Evolutionary conservation across 2,329 filamentous ascomycete species (phyloP).

Genomic region (Conoideocrella luteorostrata): DNA sequence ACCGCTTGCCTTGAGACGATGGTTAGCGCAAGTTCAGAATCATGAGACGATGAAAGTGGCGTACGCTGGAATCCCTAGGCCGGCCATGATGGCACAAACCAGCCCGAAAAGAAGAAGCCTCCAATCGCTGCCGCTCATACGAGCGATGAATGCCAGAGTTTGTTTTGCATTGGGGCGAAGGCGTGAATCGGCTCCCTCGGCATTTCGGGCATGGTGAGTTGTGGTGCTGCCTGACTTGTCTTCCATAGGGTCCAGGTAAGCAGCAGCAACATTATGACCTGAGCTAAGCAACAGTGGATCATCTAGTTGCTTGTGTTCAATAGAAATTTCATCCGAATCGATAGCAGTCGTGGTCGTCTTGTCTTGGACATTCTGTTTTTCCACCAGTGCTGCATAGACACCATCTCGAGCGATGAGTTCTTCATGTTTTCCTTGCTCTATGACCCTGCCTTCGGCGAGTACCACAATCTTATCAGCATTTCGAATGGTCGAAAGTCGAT

Average conservation of each 20-base stretch:
- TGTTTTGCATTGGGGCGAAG: no score
- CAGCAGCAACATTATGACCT: no score
- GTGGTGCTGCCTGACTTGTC: no score
- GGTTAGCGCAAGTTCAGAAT: no score
- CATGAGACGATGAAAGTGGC: no score
- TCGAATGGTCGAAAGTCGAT: slow-evolving; percentile 47
- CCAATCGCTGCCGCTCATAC: background rate
- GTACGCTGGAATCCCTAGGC: slow-evolving; percentile 2
- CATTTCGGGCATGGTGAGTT: no score
- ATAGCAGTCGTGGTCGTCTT: background rate
- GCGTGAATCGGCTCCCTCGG: no score
- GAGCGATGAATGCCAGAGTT: background rate
- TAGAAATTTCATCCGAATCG: no score
- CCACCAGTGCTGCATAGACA: slow-evolving; percentile 32
- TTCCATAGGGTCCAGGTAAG: no score
- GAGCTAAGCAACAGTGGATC: no score
- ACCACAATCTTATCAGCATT: slow-evolving; percentile 57
- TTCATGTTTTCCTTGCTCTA: slow-evolving; percentile 53
- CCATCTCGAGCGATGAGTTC: slow-evolving; percentile 36
- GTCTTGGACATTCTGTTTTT: slow-evolving; percentile 38
- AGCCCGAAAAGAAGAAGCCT: background rate
- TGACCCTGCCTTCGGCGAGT: slow-evolving; percentile 45
- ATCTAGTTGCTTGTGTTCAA: no score
- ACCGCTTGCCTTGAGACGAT: background rate
- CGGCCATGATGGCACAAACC: background rate